Percentiles rank a stretch among this genome's conserved stretches.
Evolutionary conservation across 768 basidiomycete species (phyloP).

Genomic region (Dioszegia crocea): DNA sequence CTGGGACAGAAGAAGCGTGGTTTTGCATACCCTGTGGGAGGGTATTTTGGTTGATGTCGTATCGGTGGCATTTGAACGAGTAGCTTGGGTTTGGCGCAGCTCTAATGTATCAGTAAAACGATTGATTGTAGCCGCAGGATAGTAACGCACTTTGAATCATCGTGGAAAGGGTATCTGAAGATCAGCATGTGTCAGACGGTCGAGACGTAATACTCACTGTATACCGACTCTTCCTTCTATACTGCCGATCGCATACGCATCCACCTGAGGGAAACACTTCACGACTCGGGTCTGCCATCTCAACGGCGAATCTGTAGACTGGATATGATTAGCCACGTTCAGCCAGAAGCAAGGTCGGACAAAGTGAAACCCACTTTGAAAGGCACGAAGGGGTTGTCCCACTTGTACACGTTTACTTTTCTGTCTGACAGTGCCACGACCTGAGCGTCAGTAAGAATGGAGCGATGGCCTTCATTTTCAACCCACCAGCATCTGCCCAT

Average conservation of each 20-base stretch:
- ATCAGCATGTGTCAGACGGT: not conserved
- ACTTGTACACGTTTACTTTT: conserved; percentile 82
- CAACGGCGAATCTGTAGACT: conserved; percentile 79
- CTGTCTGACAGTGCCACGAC: conserved; percentile 92
- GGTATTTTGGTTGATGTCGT: conserved; percentile 34
- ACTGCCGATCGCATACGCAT: conserved; percentile 52
- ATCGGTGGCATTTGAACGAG: conserved; percentile 65
- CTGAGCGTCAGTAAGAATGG: conserved; percentile 17
- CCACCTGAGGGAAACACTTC: conserved; percentile 50
- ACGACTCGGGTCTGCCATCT: conserved; percentile 56
- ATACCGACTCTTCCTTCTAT: conserved; percentile 77
- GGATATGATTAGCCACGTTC: conserved; percentile 13
- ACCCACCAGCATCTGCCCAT: conserved; percentile 64
- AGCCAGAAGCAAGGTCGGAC: too few relatives aligned
- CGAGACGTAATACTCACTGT: conserved; percentile 62
- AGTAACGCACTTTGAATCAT: conserved; percentile 13
- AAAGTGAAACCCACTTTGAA: conserved; percentile 64
- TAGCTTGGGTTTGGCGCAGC: conserved; percentile 63
- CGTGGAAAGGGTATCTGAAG: conserved; percentile 26
- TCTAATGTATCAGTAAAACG: conserved; percentile 3
- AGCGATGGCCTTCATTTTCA: too few relatives aligned
- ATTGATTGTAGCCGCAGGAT: not conserved
- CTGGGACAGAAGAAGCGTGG: conserved; percentile 59
- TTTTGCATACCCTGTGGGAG: conserved; percentile 14
- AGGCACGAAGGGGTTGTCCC: conserved; percentile 70